phyloP scores from a whole-genome alignment of 176 grass and related monocot genomes.

The Musa acuminata region DNA sequence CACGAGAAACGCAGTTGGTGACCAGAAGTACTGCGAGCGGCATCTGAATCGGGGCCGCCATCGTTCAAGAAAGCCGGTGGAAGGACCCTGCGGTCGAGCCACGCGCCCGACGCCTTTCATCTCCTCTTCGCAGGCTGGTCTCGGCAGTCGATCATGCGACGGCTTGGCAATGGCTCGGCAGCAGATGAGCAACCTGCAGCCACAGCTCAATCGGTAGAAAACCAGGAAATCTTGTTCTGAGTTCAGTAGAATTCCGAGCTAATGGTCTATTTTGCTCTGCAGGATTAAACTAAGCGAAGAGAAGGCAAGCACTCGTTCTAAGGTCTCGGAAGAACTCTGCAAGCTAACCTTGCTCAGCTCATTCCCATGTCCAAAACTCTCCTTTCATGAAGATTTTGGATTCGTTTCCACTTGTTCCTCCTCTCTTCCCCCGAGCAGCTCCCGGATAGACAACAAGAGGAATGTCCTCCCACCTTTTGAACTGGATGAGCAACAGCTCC shows the following conservation, averaged over 20 bases:
- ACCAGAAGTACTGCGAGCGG: slow-evolving; percentile 12
- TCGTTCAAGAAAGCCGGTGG: slow-evolving; percentile 18
- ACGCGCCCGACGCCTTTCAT: neutral
- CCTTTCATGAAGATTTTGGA: neutral
- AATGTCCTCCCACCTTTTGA: neutral
- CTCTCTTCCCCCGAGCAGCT: neutral
- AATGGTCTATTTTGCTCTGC: neutral
- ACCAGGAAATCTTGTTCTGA: neutral
- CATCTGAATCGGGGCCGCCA: slow-evolving; percentile 11
- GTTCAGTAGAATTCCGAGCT: neutral
- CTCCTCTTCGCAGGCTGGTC: neutral
- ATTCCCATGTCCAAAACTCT: neutral
- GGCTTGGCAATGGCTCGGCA: too few relatives aligned
- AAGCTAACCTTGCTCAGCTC: neutral
- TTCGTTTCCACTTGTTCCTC: neutral
- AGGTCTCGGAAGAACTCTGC: slow-evolving; percentile 1
- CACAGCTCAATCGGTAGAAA: slow-evolving; percentile 4
- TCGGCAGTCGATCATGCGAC: neutral
- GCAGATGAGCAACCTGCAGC: neutral
- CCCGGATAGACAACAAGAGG: too few relatives aligned
- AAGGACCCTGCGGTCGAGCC: neutral
- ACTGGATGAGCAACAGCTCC: neutral
- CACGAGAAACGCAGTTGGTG: slow-evolving; percentile 4
- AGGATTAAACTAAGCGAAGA: neutral
- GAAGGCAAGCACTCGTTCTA: neutral